Percentiles rank a stretch among this genome's conserved stretches.
phyloP scores from a whole-genome alignment of 2,329 filamentous ascomycete genomes.

The Phialophora expanda region DNA sequence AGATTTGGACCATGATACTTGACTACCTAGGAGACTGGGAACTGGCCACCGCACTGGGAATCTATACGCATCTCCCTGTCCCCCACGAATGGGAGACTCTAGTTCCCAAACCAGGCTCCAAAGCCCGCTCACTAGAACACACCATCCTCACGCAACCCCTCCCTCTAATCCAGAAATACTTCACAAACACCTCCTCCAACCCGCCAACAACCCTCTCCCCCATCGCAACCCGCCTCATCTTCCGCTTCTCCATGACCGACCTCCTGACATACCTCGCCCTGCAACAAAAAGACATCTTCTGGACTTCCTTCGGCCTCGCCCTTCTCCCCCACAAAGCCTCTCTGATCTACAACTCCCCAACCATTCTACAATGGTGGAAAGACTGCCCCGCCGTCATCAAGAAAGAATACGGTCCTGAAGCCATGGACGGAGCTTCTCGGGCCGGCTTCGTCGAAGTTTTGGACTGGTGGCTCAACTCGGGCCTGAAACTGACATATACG shows the following conservation, averaged over 20 bases:
- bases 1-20: constrained; percentile 88
- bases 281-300: constrained; percentile 75
- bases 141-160: constrained; percentile 76
- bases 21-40: constrained; percentile 90
- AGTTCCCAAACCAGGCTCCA: constrained; percentile 67
- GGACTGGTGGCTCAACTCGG: constrained; percentile 88
- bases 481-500: constrained; percentile 80
- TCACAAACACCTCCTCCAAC: constrained; percentile 70
- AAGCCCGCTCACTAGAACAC: constrained; percentile 82
- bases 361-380: constrained; percentile 90
- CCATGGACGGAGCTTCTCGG: constrained; percentile 83
- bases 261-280: constrained; percentile 75
- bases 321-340: constrained; percentile 88
- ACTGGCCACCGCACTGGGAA: constrained; percentile 76
- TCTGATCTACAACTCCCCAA: constrained; percentile 79
- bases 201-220: constrained; percentile 67
- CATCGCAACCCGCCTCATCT: constrained; percentile 83
- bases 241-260: constrained; percentile 84
- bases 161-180: constrained; percentile 72
- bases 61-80: constrained; percentile 77
- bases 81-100: constrained; percentile 74
- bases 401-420: constrained; percentile 84
- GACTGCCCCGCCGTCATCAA: constrained; percentile 80
- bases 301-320: constrained; percentile 79
- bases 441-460: constrained; percentile 84